Evolutionary conservation across 371 early-diverging fungal genomes (phyloP).

Genomic region (Rhizopus stolonifer): DNA sequence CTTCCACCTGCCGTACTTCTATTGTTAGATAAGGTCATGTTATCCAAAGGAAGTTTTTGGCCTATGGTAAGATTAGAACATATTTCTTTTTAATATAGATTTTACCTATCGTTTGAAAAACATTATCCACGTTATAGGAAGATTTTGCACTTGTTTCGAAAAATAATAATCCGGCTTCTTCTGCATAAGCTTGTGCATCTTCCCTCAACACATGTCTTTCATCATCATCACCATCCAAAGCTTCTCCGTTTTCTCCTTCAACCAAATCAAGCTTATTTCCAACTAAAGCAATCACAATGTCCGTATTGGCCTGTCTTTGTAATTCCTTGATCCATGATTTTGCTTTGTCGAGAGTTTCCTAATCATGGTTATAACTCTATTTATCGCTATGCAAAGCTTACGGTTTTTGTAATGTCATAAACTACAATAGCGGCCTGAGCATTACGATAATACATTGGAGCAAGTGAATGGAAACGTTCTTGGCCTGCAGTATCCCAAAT

Average conservation of each 20-base stretch:
- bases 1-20: constrained; percentile 13
- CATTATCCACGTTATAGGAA: constrained; percentile 74
- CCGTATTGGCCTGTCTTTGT: constrained; percentile 92
- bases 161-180: constrained; percentile 72
- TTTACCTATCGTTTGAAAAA: constrained; percentile 55
- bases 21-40: constrained; percentile 5
- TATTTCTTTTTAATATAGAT: not conserved
- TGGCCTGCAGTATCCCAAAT: constrained; percentile 97
- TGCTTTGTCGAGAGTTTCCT: constrained; percentile 92
- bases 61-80: constrained; percentile 5
- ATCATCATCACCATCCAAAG: constrained; percentile 50
- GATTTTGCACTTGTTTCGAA: constrained; percentile 86
- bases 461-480: constrained; percentile 89
- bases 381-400: constrained; percentile 29
- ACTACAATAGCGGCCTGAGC: constrained; percentile 96
- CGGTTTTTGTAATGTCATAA: constrained; percentile 92
- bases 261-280: constrained; percentile 94
- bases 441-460: constrained; percentile 98
- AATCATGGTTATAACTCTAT: not conserved
- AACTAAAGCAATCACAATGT: constrained; percentile 95
- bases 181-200: constrained; percentile 76
- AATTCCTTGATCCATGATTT: constrained; percentile 99
- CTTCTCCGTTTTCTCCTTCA: constrained; percentile 24
- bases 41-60: constrained; percentile 22
- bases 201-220: constrained; percentile 54